A percentile compares a stretch with the other conserved stretches of the same genome.
Evolutionary conservation across 768 basidiomycete genomes (phyloP).

Genomic region (Clitopilus hobsonii): DNA sequence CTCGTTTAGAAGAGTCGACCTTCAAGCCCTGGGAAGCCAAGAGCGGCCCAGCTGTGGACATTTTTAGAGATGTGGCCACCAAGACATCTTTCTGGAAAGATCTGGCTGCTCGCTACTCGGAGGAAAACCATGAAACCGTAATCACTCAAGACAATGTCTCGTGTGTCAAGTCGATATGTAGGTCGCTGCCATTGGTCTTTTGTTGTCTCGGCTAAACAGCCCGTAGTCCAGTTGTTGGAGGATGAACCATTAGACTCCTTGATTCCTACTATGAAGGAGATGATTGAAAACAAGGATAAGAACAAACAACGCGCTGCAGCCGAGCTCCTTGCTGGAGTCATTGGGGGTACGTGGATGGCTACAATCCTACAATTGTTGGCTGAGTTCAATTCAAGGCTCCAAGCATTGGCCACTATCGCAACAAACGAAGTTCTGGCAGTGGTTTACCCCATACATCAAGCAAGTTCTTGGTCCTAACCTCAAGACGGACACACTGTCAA

Average conservation of each 20-base stretch:
- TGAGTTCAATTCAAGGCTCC: slow-evolving; percentile 43
- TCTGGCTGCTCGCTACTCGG: slow-evolving; percentile 63
- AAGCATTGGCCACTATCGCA: slow-evolving; percentile 83
- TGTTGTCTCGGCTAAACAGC: neutral
- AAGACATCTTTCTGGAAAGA: slow-evolving; percentile 62
- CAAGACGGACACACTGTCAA: slow-evolving; percentile 74
- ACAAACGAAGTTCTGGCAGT: slow-evolving; percentile 70
- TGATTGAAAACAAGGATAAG: slow-evolving; percentile 69
- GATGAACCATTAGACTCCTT: slow-evolving; percentile 63
- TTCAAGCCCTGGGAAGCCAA: slow-evolving; percentile 57
- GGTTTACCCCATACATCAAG: slow-evolving; percentile 68
- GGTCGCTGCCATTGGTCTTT: slow-evolving; percentile 4
- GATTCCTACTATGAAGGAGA: slow-evolving; percentile 53
- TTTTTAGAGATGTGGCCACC: slow-evolving; percentile 42
- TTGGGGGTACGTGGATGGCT: slow-evolving; percentile 40
- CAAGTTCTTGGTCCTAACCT: slow-evolving; percentile 66
- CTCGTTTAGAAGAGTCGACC: slow-evolving; percentile 43
- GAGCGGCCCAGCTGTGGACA: slow-evolving; percentile 45
- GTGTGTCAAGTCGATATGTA: slow-evolving; percentile 73
- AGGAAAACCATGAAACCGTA: slow-evolving; percentile 68
- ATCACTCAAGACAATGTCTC: slow-evolving; percentile 69
- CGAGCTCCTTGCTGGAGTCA: slow-evolving; percentile 73
- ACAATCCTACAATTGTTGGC: neutral
- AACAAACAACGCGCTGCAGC: slow-evolving; percentile 88
- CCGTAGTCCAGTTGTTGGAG: slow-evolving; percentile 71